Evolutionary conservation across 1,284 basidiomycete genomes (phyloP).

Genomic region (Ceratobasidium sp.): DNA sequence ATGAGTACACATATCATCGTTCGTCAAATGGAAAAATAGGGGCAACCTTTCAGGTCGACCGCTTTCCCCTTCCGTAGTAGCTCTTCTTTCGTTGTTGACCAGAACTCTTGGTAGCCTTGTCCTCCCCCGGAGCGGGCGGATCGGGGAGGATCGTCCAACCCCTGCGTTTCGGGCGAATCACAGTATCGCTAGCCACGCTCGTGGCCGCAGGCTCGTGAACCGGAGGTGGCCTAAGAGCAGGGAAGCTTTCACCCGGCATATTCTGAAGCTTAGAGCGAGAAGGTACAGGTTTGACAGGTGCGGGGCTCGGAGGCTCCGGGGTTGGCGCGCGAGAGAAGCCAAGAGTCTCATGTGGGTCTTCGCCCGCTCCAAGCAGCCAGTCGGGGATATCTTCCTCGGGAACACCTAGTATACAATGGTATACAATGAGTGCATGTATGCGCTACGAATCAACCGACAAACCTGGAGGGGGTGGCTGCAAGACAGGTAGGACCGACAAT

Average conservation of each 20-base stretch:
- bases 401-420: slow-evolving; percentile 13
- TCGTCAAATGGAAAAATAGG: too few species aligned
- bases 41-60: too few species aligned
- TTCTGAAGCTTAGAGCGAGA: slow-evolving; percentile 1
- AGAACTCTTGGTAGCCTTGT: not conserved
- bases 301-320: slow-evolving; percentile 1
- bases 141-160: not conserved
- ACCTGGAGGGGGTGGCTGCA: slow-evolving; percentile 11
- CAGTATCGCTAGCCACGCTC: slow-evolving; percentile 1
- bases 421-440: not conserved
- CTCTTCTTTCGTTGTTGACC: not conserved
- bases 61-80: slow-evolving; percentile 1
- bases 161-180: slow-evolving; percentile 2
- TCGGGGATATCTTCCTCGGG: slow-evolving; percentile 38
- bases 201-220: not conserved
- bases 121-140: not conserved
- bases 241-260: slow-evolving; percentile 25
- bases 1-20: not conserved
- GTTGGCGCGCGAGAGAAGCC: slow-evolving; percentile 22
- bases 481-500: too few species aligned
- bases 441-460: not conserved
- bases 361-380: slow-evolving; percentile 13
- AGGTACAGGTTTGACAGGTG: not conserved
- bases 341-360: slow-evolving; percentile 22
- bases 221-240: not conserved